Evolutionary conservation across 2,329 filamentous ascomycete species (phyloP).

Genomic region (Scorias spongiosa): DNA sequence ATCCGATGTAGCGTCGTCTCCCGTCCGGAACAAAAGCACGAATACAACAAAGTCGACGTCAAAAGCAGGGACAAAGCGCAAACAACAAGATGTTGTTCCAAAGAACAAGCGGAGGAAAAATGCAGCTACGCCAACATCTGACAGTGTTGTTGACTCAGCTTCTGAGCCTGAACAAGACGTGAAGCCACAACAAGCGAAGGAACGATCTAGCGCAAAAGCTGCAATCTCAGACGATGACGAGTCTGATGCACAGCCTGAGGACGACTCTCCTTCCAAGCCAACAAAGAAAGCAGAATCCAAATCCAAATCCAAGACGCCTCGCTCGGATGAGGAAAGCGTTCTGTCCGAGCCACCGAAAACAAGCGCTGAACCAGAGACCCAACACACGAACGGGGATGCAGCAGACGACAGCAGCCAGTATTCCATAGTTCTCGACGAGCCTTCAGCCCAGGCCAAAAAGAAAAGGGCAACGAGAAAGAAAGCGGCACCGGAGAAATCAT

Average conservation of each 20-base stretch:
- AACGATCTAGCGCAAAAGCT: neutral
- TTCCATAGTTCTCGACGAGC: conserved; percentile 66
- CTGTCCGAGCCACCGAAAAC: conserved; percentile 9
- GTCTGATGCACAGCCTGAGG: conserved; percentile 5
- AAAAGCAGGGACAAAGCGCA: conserved; percentile 16
- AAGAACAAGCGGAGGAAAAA: conserved; percentile 13
- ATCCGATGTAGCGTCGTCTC: conserved; percentile 3
- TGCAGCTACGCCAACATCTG: conserved; percentile 3
- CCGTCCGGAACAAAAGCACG: conserved; percentile 9
- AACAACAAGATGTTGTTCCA: conserved; percentile 12
- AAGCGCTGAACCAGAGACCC: conserved; percentile 4
- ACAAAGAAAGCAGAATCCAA: conserved; percentile 3
- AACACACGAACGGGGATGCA: conserved; percentile 6
- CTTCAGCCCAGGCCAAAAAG: conserved; percentile 37
- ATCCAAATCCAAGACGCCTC: neutral
- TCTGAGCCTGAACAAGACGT: conserved; percentile 3
- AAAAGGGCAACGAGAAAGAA: conserved; percentile 30
- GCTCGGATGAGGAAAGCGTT: conserved; percentile 6
- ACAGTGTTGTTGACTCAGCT: conserved; percentile 1
- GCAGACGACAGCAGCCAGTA: conserved; percentile 41
- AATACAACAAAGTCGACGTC: conserved; percentile 6
- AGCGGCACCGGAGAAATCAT: conserved; percentile 18
- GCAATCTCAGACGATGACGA: conserved; percentile 6
- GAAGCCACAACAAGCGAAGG: conserved; percentile 2
- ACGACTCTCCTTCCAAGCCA: conserved; percentile 1